Base-by-base conservation (phyloP, 176 grass and related monocot species). In the Areca catechu region DNA sequence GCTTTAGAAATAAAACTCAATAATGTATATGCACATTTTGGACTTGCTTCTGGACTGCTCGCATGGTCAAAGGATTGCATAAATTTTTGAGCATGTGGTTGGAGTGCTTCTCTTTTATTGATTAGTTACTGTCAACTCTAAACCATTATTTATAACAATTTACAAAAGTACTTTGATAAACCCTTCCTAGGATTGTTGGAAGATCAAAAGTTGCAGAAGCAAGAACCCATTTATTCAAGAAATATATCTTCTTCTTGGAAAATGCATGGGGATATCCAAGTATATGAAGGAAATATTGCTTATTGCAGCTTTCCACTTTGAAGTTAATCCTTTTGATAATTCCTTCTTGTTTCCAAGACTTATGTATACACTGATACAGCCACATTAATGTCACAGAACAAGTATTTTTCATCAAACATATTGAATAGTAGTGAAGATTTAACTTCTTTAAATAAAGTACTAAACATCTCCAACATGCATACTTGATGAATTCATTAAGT, bases 211-310 rank as follows among this genome's bases (percentile, higher is more conserved):
- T 78, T 74, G 80, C 77, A 24, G 71, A 84, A 84, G 67, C 56
- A 55, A 90, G 86, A 51, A 77, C 83, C 23, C 81, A 49, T 56
- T 77, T 96, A 51, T 75, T n/a, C 79, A 53, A 74, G 86, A 79
- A 79, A 90, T 69, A 57, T 84, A 68, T 96, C 75, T 67, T 96
- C 79, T 69, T 69, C 82, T 81, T 96, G 86, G 92, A 96, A 96
- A 68, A 74, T 96, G 72, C 76, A 87, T 58, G 92, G 80, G 50
- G 86, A 96, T 73, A 78, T 89, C 17, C 57, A 72, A 48, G 69
- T 72, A 61, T 53, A 34, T 34, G 5, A 16, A 14, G 4, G 16
- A 51, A 20, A 48, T 20, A 6, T 15, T 63, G 28, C 20, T 34
- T 15, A 5, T 30, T 30, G 28, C 28, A 30, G 28, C 5, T 30